Conservation (phyloP, 495 filamentous ascomycete genomes). For the Aspergillus leporis region DNA sequence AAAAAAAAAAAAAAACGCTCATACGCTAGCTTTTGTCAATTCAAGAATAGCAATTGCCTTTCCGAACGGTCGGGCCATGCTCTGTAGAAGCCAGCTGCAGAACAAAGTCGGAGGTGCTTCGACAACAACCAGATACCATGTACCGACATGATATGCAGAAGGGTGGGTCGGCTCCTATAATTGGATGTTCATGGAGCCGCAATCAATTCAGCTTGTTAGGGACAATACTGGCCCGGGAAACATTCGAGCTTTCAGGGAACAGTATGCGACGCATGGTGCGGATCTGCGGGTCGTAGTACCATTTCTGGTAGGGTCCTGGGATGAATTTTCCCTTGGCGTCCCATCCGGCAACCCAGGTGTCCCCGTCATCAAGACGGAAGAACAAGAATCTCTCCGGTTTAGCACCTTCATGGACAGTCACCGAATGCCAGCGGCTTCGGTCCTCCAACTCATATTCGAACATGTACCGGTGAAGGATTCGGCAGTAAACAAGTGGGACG, state of each 20-base stretch:
- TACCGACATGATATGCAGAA: not conserved
- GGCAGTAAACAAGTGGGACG: slow-evolving; percentile 45
- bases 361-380: slow-evolving; percentile 45
- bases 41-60: slow-evolving; percentile 3
- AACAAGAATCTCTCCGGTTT: slow-evolving; percentile 41
- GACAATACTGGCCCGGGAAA: slow-evolving; percentile 43
- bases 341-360: slow-evolving; percentile 48
- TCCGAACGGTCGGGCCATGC: not conserved
- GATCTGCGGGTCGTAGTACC: slow-evolving; percentile 41
- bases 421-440: slow-evolving; percentile 43
- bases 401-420: slow-evolving; percentile 35
- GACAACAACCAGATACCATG: not conserved
- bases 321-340: slow-evolving; percentile 45
- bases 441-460: slow-evolving; percentile 46
- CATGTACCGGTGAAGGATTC: slow-evolving; percentile 49
- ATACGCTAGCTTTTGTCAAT: slow-evolving; percentile 1
- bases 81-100: slow-evolving; percentile 16
- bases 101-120: not conserved
- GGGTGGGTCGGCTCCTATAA: not conserved
- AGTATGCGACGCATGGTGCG: slow-evolving; percentile 41
- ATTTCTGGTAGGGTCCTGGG: slow-evolving; percentile 47
- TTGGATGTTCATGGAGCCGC: not conserved
- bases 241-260: slow-evolving; percentile 41
- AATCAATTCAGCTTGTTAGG: slow-evolving; percentile 34
- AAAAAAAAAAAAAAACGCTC: slow-evolving; percentile 9